Evolutionary conservation across 2,329 filamentous ascomycete genomes (phyloP), one percentile per base, ranked within the genome.

Genomic region (Cordyceps cateniannulata): DNA sequence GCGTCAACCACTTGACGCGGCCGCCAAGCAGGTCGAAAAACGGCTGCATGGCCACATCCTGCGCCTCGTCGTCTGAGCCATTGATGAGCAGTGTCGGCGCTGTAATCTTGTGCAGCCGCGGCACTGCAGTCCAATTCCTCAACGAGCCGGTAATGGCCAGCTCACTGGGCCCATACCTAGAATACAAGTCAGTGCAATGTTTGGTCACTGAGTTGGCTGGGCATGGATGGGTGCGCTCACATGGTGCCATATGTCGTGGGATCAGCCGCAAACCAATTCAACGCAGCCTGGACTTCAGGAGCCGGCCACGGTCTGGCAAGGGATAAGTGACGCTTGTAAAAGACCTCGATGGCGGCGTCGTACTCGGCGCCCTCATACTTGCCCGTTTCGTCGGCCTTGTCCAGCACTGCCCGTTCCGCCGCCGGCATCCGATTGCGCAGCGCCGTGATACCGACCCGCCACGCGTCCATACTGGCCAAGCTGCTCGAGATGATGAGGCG

Each of bases 1-100:
- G 44, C 3, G 66, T 72, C 8, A 75, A 61, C 74, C 71, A 75
- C 60, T 73, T 72, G 2, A 68, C 71, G 35, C 72, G 72, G n/a
- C 61, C 32, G 27, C 61, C 32, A 32, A 76, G 74, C 20, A 67
- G 53, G 4, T 73, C 65, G 50, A 74, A 73, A 51, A 72, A 76
- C 3, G 71, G 69, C 47, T 67, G 66, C 68, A 74, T 70, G 0
- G 68, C 66, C 0, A 68, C 67, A 54, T 75, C 71, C 45, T 73
- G 69, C 3, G 69, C 71, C 61, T 75, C 70, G 47, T 76, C 73
- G 3, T 72, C 61, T 0, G 60, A 49, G 2, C 72, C 74, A 42
- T 76, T 74, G 12, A 76, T 66, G 10, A 76, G 51, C 3, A 76
- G 66, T 3, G 72, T 0, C 69, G 67, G 0, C 44, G 62, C 73